These are phyloP conservation scores for Penicillium sp. DNA, from an alignment of 2,329 filamentous ascomycete species.

Conservation along the genomic window DNA sequence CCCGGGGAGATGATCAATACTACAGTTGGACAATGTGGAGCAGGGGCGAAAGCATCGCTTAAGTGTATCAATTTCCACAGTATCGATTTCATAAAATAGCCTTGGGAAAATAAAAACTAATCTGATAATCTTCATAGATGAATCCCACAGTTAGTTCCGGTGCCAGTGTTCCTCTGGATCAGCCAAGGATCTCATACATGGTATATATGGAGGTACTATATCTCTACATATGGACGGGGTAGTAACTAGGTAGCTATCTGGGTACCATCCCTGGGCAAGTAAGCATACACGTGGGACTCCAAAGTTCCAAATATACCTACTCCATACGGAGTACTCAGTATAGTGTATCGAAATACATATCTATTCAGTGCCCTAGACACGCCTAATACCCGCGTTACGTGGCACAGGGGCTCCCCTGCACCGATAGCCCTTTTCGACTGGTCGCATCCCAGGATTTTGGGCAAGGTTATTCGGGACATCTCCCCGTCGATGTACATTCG, in stretches of 20 bases:
- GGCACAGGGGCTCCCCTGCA: conserved; percentile 10
- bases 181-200: background rate
- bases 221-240: too few relatives aligned
- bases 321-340: background rate
- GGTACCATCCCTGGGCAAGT: background rate
- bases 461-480: conserved; percentile 15
- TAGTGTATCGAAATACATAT: background rate
- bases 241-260: too few relatives aligned
- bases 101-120: background rate
- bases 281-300: background rate
- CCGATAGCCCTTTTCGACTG: conserved; percentile 9
- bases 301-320: background rate
- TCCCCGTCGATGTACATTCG: background rate
- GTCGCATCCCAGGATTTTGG: conserved; percentile 9
- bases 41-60: background rate
- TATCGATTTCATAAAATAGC: background rate
- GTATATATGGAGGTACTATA: background rate
- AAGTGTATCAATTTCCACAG: background rate
- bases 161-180: background rate
- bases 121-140: background rate
- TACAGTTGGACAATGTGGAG: conserved; percentile 13
- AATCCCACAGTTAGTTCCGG: background rate
- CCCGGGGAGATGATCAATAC: conserved; percentile 19
- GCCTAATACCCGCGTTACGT: background rate
- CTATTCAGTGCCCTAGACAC: background rate